Percentiles rank a stretch among this genome's conserved stretches.
phyloP scores from a whole-genome alignment of 2,329 filamentous ascomycete genomes.

The Penicillium sp. region DNA sequence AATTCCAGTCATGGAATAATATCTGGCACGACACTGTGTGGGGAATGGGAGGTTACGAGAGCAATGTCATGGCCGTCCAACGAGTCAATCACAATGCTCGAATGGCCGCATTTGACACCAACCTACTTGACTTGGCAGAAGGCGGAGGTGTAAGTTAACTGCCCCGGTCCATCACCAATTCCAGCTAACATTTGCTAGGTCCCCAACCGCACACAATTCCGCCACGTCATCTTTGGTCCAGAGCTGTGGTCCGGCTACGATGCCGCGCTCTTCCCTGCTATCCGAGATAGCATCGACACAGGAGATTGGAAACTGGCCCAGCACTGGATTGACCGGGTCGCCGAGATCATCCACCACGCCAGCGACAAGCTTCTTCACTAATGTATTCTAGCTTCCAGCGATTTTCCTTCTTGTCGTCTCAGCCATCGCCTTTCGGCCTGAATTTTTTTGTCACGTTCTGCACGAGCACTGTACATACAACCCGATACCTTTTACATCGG shows the following conservation, averaged over 20 bases:
- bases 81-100: slow-evolving; percentile 77
- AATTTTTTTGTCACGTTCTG: slow-evolving; percentile 5
- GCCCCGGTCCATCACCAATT: not conserved
- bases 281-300: slow-evolving; percentile 75
- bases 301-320: slow-evolving; percentile 71
- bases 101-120: slow-evolving; percentile 79
- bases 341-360: slow-evolving; percentile 66
- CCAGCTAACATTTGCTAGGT: slow-evolving; percentile 55
- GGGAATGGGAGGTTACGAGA: slow-evolving; percentile 74
- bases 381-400: slow-evolving; percentile 12
- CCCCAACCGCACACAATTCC: slow-evolving; percentile 87
- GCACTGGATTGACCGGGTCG: slow-evolving; percentile 69
- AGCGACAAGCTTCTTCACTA: slow-evolving; percentile 50
- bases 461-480: slow-evolving; percentile 27
- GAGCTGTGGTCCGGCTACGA: slow-evolving; percentile 72
- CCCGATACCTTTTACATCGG: slow-evolving; percentile 6
- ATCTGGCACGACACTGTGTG: slow-evolving; percentile 75
- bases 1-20: slow-evolving; percentile 75
- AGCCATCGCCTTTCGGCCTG: slow-evolving; percentile 8
- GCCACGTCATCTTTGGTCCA: slow-evolving; percentile 87
- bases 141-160: slow-evolving; percentile 69
- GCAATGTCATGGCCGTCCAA: slow-evolving; percentile 64
- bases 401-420: slow-evolving; percentile 2
- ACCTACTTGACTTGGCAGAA: slow-evolving; percentile 73
- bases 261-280: slow-evolving; percentile 74